A percentile compares a stretch with the other conserved stretches of the same genome.
phyloP scores from a whole-genome alignment of 31 red algal species.

The Endocladia muricata region DNA sequence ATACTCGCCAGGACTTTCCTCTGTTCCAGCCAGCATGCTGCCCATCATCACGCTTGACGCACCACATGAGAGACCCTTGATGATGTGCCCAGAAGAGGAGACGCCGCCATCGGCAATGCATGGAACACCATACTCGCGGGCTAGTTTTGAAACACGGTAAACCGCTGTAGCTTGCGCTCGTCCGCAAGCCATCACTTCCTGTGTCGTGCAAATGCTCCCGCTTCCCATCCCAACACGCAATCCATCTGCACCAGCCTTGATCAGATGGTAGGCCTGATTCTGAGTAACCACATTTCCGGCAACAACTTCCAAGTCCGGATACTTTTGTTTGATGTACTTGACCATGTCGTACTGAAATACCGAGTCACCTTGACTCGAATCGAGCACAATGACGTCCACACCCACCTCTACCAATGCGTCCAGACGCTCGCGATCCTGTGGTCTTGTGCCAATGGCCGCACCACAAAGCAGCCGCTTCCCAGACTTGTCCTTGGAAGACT shows the following conservation, averaged over 20 bases:
- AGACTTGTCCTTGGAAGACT: constrained; percentile 79
- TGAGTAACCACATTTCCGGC: constrained; percentile 97
- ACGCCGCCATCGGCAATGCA: constrained; percentile 97
- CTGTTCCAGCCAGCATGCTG: constrained; percentile 93
- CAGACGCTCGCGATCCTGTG: constrained; percentile 80
- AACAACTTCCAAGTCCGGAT: constrained; percentile 88
- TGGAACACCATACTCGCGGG: constrained; percentile 76
- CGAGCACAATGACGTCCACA: constrained; percentile 90
- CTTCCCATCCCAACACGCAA: constrained; percentile 94
- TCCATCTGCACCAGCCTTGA: constrained; percentile 91
- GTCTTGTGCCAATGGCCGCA: constrained; percentile 89
- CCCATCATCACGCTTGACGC: constrained; percentile 96
- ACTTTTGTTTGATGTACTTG: constrained; percentile 84
- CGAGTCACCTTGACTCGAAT: constrained; percentile 97
- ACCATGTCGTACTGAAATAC: constrained; percentile 87
- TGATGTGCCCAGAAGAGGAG: constrained; percentile 89
- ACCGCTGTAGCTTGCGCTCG: constrained; percentile 92
- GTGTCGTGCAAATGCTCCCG: constrained; percentile 96
- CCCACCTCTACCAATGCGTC: constrained; percentile 94
- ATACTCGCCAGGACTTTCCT: constrained; percentile 95
- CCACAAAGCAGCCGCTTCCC: constrained; percentile 87
- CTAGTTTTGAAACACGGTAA: constrained; percentile 69
- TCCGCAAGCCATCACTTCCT: constrained; percentile 96
- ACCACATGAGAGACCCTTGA: constrained; percentile 89
- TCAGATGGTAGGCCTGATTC: constrained; percentile 89